Evolutionary conservation across 768 basidiomycete species (phyloP).

Genomic region (Coprinopsis marcescibilis): DNA sequence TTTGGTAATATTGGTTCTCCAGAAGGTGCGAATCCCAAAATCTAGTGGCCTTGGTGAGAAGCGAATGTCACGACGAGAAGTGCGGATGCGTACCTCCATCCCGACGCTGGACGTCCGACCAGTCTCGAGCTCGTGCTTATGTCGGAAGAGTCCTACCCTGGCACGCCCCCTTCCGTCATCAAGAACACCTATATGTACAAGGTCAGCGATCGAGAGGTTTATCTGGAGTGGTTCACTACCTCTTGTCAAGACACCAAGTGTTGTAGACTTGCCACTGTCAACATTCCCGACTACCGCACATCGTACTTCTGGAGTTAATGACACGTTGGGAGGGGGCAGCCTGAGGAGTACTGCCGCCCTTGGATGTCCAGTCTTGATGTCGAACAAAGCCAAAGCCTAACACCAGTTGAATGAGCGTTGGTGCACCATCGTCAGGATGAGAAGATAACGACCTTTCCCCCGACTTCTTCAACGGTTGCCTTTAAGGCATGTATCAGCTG

Average conservation of each 20-base stretch:
- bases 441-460: conserved; percentile 57
- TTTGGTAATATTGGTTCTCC: conserved; percentile 78
- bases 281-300: conserved; percentile 97
- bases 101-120: conserved; percentile 94
- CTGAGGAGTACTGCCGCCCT: conserved; percentile 61
- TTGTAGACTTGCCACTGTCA: conserved; percentile 91
- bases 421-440: background rate
- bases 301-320: conserved; percentile 84
- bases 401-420: background rate
- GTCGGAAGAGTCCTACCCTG: conserved; percentile 86
- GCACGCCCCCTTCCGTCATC: conserved; percentile 81
- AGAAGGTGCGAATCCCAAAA: conserved; percentile 77
- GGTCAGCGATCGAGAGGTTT: background rate
- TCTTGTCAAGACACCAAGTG: conserved; percentile 90
- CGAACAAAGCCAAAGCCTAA: conserved; percentile 55
- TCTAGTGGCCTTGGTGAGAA: conserved; percentile 37
- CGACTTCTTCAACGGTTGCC: conserved; percentile 64
- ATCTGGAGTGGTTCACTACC: conserved; percentile 37
- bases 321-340: conserved; percentile 69
- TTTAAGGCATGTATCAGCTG: conserved; percentile 37
- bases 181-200: conserved; percentile 44
- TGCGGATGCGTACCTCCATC: conserved; percentile 68
- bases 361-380: conserved; percentile 40
- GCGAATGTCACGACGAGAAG: background rate
- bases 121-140: conserved; percentile 96